Percentiles rank a stretch among this genome's conserved stretches.
These are phyloP conservation scores for Tricholoma sp. DNA, from an alignment of 768 basidiomycete species.

Conservation along the genomic window DNA sequence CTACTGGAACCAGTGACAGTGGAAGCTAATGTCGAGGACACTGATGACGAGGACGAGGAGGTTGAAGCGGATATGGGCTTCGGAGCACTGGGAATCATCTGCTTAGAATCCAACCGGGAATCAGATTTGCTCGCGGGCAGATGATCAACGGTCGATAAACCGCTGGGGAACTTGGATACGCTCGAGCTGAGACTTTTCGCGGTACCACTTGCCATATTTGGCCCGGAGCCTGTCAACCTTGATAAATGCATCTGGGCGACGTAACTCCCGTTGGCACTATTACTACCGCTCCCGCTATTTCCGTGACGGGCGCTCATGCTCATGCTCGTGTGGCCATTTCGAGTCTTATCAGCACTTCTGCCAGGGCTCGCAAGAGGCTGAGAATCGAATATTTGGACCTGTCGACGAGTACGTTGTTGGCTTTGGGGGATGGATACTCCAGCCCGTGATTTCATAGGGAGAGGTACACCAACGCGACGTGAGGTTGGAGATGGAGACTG, in stretches of 20 bases:
- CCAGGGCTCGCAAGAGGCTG: slow-evolving; percentile 67
- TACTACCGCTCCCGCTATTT: slow-evolving; percentile 30
- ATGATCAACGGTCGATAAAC: slow-evolving; percentile 22
- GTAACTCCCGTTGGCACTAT: slow-evolving; percentile 37
- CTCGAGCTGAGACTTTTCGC: slow-evolving; percentile 33
- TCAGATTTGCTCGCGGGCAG: slow-evolving; percentile 2
- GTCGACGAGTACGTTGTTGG: slow-evolving; percentile 46
- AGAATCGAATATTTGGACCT: slow-evolving; percentile 80
- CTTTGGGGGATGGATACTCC: slow-evolving; percentile 58
- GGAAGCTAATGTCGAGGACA: slow-evolving; percentile 37
- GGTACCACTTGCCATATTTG: slow-evolving; percentile 22
- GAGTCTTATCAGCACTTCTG: slow-evolving; percentile 28
- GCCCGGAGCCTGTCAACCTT: slow-evolving; percentile 21
- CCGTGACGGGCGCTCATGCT: slow-evolving; percentile 24
- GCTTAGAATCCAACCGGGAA: slow-evolving; percentile 10
- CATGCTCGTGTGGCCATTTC: slow-evolving; percentile 20
- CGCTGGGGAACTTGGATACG: slow-evolving; percentile 35
- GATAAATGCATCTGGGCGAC: slow-evolving; percentile 37
- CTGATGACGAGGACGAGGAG: slow-evolving; percentile 51
- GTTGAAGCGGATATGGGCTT: slow-evolving; percentile 29
- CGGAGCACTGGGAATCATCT: slow-evolving; percentile 10
- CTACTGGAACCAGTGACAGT: slow-evolving; percentile 35
- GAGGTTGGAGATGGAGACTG: slow-evolving; percentile 69
- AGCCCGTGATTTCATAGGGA: slow-evolving; percentile 56
- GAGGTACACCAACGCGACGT: slow-evolving; percentile 76